A percentile compares a stretch with the other conserved stretches of the same genome.
These are phyloP conservation scores for Astrocystis sublimbata DNA, from an alignment of 495 filamentous ascomycete genomes.

Conservation along the genomic window DNA sequence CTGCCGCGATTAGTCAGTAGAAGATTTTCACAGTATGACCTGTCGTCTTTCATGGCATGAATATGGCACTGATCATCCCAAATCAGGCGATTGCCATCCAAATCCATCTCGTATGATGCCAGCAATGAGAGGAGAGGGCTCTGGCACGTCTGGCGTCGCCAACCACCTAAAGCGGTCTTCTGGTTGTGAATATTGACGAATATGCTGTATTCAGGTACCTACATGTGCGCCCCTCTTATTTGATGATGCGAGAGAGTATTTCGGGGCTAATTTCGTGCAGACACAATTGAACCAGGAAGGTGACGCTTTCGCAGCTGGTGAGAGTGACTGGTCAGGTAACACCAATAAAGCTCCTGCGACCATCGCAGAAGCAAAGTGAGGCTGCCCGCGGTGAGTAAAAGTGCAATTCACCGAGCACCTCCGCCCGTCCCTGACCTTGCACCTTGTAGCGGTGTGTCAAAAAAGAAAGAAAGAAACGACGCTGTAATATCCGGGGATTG, in stretches of 20 bases:
- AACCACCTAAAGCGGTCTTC: background rate
- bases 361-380: constrained; percentile 6
- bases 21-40: constrained; percentile 15
- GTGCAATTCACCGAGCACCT: constrained; percentile 16
- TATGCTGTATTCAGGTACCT: background rate
- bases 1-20: background rate
- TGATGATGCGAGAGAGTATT: constrained; percentile 5
- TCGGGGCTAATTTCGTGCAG: background rate
- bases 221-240: background rate
- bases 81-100: constrained; percentile 5
- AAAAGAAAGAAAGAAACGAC: constrained; percentile 14
- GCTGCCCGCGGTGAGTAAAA: constrained; percentile 15
- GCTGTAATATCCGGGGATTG: background rate
- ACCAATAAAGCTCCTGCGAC: constrained; percentile 3
- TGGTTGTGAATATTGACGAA: background rate
- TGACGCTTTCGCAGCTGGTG: background rate
- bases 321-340: constrained; percentile 6
- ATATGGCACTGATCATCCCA: background rate
- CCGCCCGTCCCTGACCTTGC: constrained; percentile 9
- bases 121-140: background rate
- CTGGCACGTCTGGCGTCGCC: background rate
- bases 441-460: constrained; percentile 6
- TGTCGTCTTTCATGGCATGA: constrained; percentile 12
- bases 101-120: constrained; percentile 8
- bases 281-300: constrained; percentile 1